Base-by-base conservation (phyloP, 768 basidiomycete genomes). In the Agrocybe praecox region DNA sequence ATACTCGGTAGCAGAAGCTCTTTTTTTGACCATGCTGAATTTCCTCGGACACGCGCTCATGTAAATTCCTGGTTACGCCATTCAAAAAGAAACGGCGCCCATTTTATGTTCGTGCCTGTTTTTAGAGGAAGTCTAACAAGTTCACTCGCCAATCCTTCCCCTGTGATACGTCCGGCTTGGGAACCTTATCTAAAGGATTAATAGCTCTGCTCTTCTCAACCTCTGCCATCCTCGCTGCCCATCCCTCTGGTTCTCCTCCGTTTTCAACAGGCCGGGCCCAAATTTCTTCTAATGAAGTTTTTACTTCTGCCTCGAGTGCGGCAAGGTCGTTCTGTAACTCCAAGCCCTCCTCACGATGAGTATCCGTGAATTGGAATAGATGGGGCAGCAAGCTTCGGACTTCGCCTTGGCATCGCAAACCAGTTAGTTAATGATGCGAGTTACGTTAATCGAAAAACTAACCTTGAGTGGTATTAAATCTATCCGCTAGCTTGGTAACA, bases 311-410 rank as follows among this genome's bases (percentile, higher is more conserved):
- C 58, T 87, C 81, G 57, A 96, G 88, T 0, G 71, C 69, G 2
- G 62, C 58, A 1, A 93, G 71, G 44, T 86, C 82, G 5, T 72
- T 64, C 68, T 96, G 93, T 55, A 97, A 72, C 1, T 71, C 74
- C 34, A 67, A 61, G 0, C 88, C 94, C 58, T 91, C 88, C n/a
- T 74, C 70, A 1, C 83, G 79, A 66, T 96, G 92, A 36, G 82
- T 83, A 5, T 77, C 57, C 0, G 88, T 85, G 55, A 92, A 83
- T 56, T 89, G 83, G 49, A 89, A 72, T 21, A 97, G 75, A 67
- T 94, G 90, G 3, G 92, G 92, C 10, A 96, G 73, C 21, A 98
- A 72, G 45, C 77, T 77, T 18, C 76, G 74, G 1, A 81, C 80
- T 63, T 96, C 94, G 48, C 74, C 94, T 96, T 55, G 46, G 52